phyloP scores from a whole-genome alignment of 805 yeast species.

The Wickerhamiella brachini region DNA sequence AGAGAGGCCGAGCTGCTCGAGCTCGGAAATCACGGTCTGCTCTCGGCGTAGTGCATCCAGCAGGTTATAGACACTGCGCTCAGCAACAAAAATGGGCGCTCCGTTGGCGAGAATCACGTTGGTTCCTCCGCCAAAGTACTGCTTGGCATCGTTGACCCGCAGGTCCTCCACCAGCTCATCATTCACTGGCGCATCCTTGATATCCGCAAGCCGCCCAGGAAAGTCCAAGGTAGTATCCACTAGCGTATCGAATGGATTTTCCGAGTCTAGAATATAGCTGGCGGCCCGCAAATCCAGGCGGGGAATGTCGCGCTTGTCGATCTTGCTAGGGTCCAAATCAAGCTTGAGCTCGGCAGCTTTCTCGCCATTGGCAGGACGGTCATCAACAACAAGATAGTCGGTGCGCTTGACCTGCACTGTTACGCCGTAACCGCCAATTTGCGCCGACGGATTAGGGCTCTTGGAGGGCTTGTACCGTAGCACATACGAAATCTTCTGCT shows the following conservation, averaged over 20 bases:
- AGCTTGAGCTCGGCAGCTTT: slow-evolving; percentile 6
- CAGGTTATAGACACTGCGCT: slow-evolving; percentile 22
- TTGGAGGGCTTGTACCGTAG: slow-evolving; percentile 53
- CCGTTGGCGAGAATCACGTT: slow-evolving; percentile 52
- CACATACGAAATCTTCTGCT: slow-evolving; percentile 56
- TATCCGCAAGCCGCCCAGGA: slow-evolving; percentile 36
- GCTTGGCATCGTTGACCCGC: slow-evolving; percentile 13
- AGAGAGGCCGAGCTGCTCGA: slow-evolving; percentile 24
- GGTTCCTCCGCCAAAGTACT: slow-evolving; percentile 17
- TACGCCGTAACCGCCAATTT: slow-evolving; percentile 47
- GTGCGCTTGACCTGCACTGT: slow-evolving; percentile 51
- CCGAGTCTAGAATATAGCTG: slow-evolving; percentile 23
- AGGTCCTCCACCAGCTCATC: slow-evolving; percentile 13
- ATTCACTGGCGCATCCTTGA: slow-evolving; percentile 21
- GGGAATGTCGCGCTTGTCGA: slow-evolving; percentile 16
- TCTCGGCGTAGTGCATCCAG: slow-evolving; percentile 30
- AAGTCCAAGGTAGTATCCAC: slow-evolving; percentile 34
- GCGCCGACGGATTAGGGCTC: slow-evolving; percentile 14
- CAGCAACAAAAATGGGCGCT: slow-evolving; percentile 34
- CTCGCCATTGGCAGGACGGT: slow-evolving; percentile 28
- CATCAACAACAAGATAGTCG: slow-evolving; percentile 54
- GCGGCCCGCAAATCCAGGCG: slow-evolving; percentile 23
- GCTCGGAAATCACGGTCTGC: slow-evolving; percentile 17
- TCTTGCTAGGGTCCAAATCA: slow-evolving; percentile 14
- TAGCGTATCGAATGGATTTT: slow-evolving; percentile 28